These are phyloP conservation scores for Colletotrichum zoysiae DNA, from an alignment of 2,329 filamentous ascomycete genomes.

Conservation along the genomic window DNA sequence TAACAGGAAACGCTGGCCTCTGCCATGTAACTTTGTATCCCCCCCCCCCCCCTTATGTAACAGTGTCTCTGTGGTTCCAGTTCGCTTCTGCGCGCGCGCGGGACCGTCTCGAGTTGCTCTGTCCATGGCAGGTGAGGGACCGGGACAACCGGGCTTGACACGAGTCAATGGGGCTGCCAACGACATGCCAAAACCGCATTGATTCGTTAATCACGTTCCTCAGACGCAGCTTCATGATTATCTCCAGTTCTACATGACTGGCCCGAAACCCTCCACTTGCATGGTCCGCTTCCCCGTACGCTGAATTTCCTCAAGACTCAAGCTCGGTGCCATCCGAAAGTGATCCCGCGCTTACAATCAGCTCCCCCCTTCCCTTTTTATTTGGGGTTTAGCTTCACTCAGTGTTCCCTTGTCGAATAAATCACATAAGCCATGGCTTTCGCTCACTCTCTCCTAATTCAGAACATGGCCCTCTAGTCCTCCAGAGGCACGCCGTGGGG, in stretches of 20 bases:
- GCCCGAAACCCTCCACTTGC: slow-evolving; percentile 8
- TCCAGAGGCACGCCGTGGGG: slow-evolving; percentile 37
- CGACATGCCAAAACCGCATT: slow-evolving; percentile 16
- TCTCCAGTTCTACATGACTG: slow-evolving; percentile 19
- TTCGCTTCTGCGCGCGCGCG: not conserved
- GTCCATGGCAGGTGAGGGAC: not conserved
- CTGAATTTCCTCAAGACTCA: slow-evolving; percentile 7
- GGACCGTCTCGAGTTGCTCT: not conserved
- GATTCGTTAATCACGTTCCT: slow-evolving; percentile 12
- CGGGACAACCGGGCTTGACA: not conserved
- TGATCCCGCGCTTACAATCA: slow-evolving; percentile 23
- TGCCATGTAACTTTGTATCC: not conserved
- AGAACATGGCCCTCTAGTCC: slow-evolving; percentile 16
- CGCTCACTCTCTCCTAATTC: not conserved
- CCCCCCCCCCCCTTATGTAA: not conserved
- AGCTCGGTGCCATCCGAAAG: slow-evolving; percentile 18
- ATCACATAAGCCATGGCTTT: slow-evolving; percentile 7
- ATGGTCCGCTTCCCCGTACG: slow-evolving; percentile 10
- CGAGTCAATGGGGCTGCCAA: not conserved
- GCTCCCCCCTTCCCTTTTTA: not conserved
- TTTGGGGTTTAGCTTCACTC: not conserved
- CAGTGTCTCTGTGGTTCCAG: not conserved
- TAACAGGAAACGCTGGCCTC: slow-evolving; percentile 18
- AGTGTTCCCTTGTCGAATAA: not conserved
- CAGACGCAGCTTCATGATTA: slow-evolving; percentile 4